phyloP scores from a whole-genome alignment of 2,329 filamentous ascomycete genomes.

The Diaporthe ilicicola region DNA sequence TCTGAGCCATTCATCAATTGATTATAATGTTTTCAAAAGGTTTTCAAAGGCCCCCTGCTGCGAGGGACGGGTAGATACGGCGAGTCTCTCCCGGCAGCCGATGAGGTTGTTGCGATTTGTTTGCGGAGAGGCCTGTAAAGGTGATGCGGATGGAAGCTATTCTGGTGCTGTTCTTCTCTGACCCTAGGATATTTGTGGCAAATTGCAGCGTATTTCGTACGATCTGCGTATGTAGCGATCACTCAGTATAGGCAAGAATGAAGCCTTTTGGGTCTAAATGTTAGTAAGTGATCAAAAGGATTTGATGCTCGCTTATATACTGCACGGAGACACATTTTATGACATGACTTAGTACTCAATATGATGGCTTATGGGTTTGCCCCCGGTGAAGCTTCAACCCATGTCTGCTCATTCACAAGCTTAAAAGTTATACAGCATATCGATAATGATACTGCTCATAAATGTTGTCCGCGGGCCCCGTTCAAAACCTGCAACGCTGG shows the following conservation, averaged over 20 bases:
- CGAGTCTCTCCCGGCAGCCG: conserved; percentile 41
- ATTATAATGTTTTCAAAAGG: not conserved
- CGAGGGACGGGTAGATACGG: conserved; percentile 49
- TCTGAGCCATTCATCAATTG: not conserved
- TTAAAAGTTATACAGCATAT: no score
- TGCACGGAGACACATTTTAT: no score
- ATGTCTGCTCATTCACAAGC: not conserved
- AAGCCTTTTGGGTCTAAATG: not conserved
- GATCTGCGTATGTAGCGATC: not conserved
- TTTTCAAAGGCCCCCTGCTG: conserved; percentile 33
- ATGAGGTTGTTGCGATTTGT: not conserved
- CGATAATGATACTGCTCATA: not conserved
- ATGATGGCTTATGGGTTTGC: no score
- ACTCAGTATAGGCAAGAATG: not conserved
- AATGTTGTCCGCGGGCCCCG: not conserved
- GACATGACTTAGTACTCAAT: no score
- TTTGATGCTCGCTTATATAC: no score
- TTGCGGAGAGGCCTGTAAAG: conserved; percentile 37
- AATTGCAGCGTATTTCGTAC: not conserved
- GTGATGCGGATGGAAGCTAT: conserved; percentile 42
- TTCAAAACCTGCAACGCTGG: no score
- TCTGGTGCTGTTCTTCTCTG: not conserved
- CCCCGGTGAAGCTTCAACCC: no score
- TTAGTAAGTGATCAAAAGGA: no score
- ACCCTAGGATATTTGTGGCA: not conserved